These are phyloP conservation scores for Tetradesmus lagerheimii DNA, from an alignment of 139 green algal genomes.

Conservation along the genomic window DNA sequence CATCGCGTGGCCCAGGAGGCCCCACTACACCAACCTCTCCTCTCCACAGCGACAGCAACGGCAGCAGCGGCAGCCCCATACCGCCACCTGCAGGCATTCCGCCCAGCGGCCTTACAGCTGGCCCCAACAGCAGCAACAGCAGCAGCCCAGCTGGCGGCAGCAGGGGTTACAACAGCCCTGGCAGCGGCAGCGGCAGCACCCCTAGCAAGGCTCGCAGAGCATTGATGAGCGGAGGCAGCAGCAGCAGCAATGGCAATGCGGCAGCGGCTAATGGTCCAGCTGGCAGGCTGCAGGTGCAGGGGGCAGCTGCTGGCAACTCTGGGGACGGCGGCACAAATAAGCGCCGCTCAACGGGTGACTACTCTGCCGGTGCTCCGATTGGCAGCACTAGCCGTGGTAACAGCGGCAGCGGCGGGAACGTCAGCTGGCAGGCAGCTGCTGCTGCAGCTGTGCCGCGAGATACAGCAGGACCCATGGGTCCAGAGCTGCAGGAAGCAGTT, in stretches of 20 bases:
- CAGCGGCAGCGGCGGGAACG: slow-evolving; percentile 2
- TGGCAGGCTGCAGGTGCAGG: slow-evolving; percentile 3
- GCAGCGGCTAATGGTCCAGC: background rate
- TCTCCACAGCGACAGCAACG: background rate
- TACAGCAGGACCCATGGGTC: slow-evolving; percentile 8
- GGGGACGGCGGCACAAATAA: background rate
- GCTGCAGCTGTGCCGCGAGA: background rate
- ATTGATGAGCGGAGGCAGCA: background rate
- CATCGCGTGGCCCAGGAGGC: background rate
- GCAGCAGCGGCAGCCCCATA: background rate
- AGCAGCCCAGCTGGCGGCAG: background rate
- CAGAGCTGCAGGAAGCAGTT: slow-evolving; percentile 45
- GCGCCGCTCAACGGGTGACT: background rate
- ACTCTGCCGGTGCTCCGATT: background rate
- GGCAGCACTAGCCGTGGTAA: background rate
- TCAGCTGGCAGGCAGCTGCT: background rate
- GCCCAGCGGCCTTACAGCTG: background rate
- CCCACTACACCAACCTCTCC: background rate
- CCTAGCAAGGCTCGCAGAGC: background rate
- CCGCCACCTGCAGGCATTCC: background rate
- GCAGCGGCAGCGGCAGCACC: background rate
- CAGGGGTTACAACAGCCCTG: background rate
- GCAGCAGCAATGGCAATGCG: background rate
- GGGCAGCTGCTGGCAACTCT: background rate
- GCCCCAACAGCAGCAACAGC: background rate